Percentiles rank a stretch among this genome's conserved stretches.
Conservation (phyloP, 179 eudicot genomes). For the Camellia oleifera region DNA sequence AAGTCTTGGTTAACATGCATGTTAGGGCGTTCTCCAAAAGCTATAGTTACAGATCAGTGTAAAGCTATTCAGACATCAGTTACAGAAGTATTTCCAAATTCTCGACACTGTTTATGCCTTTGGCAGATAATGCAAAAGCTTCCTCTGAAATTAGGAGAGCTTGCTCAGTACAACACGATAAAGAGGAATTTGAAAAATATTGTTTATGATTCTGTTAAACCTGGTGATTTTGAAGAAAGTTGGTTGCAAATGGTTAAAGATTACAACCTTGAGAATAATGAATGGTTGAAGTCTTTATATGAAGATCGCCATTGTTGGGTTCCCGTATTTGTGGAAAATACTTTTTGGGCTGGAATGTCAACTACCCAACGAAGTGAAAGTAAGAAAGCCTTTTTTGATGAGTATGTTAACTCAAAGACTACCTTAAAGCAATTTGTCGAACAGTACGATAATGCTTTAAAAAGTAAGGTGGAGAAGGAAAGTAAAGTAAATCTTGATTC, state of each 20-base stretch:
- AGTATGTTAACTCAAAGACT: too few species aligned
- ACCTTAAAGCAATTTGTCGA: too few species aligned
- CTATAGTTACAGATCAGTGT: constrained; percentile 11
- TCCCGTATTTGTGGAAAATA: background rate
- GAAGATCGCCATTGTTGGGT: constrained; percentile 2
- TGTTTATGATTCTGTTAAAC: background rate
- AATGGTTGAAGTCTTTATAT: constrained; percentile 4
- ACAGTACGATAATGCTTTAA: background rate
- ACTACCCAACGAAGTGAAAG: too few species aligned
- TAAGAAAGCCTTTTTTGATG: too few species aligned
- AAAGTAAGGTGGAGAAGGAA: too few species aligned
- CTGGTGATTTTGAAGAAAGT: constrained; percentile 2
- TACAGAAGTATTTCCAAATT: constrained; percentile 10
- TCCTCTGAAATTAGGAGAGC: background rate
- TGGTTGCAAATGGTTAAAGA: background rate
- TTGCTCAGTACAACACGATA: background rate
- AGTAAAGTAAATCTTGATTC: too few species aligned
- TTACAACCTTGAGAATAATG: background rate
- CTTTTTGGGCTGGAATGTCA: too few species aligned
- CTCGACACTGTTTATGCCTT: background rate
- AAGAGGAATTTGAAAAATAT: background rate
- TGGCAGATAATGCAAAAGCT: constrained; percentile 9
- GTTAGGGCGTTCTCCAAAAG: background rate
- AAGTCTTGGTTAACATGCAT: background rate
- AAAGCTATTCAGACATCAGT: constrained; percentile 4